phyloP scores from a whole-genome alignment of 1,139 yeast genomes.

The Pneumocystis wakefieldiae region DNA sequence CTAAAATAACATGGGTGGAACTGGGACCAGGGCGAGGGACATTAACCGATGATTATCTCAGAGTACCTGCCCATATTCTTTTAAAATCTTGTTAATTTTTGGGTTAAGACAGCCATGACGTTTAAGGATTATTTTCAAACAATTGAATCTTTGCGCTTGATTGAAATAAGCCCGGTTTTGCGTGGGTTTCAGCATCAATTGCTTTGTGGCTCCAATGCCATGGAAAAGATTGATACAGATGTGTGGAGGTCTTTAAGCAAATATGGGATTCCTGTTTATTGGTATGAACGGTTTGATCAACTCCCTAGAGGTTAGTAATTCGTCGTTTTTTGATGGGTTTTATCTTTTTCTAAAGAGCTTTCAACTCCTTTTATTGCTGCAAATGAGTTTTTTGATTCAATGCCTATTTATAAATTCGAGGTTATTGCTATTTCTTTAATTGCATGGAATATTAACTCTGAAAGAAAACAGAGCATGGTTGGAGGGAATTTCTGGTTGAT shows the following conservation, averaged over 20 bases:
- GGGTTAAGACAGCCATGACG: conserved; percentile 5
- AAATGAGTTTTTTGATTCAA: conserved; percentile 78
- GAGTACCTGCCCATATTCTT: conserved; percentile 22
- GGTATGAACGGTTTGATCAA: conserved; percentile 62
- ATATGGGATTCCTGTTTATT: conserved; percentile 42
- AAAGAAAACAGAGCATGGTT: conserved; percentile 38
- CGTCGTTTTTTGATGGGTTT: conserved; percentile 10
- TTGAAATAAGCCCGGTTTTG: conserved; percentile 61
- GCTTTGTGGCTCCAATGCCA: conserved; percentile 31
- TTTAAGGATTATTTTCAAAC: conserved; percentile 21
- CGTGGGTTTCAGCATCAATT: conserved; percentile 41
- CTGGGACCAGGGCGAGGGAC: conserved; percentile 85
- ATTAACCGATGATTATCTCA: conserved; percentile 48
- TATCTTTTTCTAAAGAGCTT: conserved; percentile 4
- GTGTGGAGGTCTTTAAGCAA: conserved; percentile 28
- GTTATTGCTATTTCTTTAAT: conserved; percentile 13
- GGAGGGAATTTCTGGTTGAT: conserved; percentile 69
- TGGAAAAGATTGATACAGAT: conserved; percentile 26
- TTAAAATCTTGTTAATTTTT: not conserved
- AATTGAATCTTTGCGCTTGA: conserved; percentile 35
- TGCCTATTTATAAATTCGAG: conserved; percentile 60
- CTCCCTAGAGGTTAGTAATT: conserved; percentile 26
- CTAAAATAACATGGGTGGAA: conserved; percentile 46
- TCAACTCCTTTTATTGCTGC: conserved; percentile 52
- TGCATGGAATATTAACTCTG: not conserved